phyloP scores from a whole-genome alignment of 768 basidiomycete genomes.

The Saitozyma podzolica region DNA sequence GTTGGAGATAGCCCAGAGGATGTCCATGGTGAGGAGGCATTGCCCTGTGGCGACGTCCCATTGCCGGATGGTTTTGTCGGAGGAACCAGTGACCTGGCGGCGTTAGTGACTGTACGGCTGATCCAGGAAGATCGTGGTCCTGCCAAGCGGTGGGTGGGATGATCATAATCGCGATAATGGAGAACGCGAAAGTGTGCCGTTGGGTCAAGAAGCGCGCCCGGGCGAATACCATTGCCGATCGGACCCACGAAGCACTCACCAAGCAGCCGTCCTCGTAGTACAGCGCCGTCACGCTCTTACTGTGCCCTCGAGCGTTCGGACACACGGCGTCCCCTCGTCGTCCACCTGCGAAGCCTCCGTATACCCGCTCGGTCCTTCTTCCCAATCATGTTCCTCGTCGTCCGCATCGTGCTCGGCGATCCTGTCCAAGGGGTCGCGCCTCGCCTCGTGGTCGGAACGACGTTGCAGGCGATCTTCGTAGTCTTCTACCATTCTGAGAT shows the following conservation, averaged over 20 bases:
- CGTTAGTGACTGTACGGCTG: too few species aligned
- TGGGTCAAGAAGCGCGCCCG: too few species aligned
- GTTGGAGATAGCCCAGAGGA: slow-evolving; percentile 98
- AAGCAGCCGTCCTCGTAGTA: slow-evolving; percentile 95
- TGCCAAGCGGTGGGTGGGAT: too few species aligned
- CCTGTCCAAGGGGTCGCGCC: slow-evolving; percentile 43
- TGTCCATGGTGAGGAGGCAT: slow-evolving; percentile 99
- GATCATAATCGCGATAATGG: too few species aligned
- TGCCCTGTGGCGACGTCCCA: slow-evolving; percentile 98
- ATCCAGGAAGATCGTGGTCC: too few species aligned
- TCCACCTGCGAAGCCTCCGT: slow-evolving; percentile 22
- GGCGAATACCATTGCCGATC: not conserved
- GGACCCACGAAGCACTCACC: slow-evolving; percentile 57
- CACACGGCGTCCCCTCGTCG: slow-evolving; percentile 58
- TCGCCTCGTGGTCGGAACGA: slow-evolving; percentile 19
- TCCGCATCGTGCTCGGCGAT: slow-evolving; percentile 35
- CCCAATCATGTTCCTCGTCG: slow-evolving; percentile 37
- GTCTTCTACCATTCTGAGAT: slow-evolving; percentile 77
- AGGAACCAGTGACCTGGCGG: slow-evolving; percentile 86
- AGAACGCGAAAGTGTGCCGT: too few species aligned
- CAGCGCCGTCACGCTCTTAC: slow-evolving; percentile 84
- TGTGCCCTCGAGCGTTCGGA: slow-evolving; percentile 80
- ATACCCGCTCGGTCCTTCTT: slow-evolving; percentile 36
- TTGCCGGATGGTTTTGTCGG: slow-evolving; percentile 95
- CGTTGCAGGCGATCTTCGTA: slow-evolving; percentile 56